These are phyloP conservation scores for Phyllosticta citribraziliensis DNA, from an alignment of 2,329 filamentous ascomycete genomes.

Conservation along the genomic window DNA sequence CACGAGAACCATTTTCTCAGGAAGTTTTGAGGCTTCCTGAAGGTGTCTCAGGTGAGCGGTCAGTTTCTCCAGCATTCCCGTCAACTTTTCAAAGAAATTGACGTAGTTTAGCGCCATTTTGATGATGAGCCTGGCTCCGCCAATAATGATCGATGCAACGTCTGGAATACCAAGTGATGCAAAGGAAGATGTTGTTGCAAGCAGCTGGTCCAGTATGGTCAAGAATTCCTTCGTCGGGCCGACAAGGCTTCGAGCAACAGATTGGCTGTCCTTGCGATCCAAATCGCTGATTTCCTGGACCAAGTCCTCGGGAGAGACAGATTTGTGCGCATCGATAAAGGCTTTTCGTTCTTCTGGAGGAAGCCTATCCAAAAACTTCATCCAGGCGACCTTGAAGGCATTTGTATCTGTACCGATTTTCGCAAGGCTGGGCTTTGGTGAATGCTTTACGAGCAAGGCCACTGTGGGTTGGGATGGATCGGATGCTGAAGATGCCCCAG, in stretches of 20 bases:
- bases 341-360: neutral
- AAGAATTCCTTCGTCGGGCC: neutral
- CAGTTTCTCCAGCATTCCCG: neutral
- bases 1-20: neutral
- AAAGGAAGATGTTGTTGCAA: neutral
- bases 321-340: neutral
- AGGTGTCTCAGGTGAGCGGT: neutral
- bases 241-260: neutral
- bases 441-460: neutral
- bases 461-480: neutral
- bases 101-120: neutral
- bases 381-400: neutral
- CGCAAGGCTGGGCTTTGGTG: neutral
- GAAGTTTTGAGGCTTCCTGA: neutral
- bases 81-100: neutral
- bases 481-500: neutral
- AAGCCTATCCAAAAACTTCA: neutral
- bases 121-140: neutral
- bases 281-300: neutral
- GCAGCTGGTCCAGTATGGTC: neutral
- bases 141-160: neutral
- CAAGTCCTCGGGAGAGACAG: neutral
- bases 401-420: neutral
- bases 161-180: neutral
- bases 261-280: neutral